A percentile compares a stretch with the other conserved stretches of the same genome.
These are phyloP conservation scores for Termitomyces eurrhizus DNA, from an alignment of 768 basidiomycete species.

Conservation along the genomic window DNA sequence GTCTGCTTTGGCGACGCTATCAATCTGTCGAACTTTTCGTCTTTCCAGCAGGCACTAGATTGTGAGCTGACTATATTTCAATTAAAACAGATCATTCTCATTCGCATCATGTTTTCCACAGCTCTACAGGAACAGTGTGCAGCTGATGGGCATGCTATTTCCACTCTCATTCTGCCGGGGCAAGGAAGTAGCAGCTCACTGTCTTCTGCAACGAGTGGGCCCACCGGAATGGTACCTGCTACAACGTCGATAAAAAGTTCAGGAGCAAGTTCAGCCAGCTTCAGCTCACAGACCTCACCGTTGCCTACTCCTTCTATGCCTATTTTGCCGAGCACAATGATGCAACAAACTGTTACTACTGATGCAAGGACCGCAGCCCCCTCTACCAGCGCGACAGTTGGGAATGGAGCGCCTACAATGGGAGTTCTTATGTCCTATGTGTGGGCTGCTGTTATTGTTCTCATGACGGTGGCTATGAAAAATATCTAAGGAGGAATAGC, in stretches of 20 bases:
- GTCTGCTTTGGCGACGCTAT: slow-evolving; percentile 28
- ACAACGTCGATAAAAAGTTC: neutral
- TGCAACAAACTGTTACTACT: neutral
- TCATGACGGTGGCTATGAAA: neutral
- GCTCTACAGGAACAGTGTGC: neutral
- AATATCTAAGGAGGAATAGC: too few species aligned
- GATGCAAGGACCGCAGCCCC: neutral
- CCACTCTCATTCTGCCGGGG: neutral
- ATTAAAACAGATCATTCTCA: neutral
- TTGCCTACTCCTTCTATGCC: neutral
- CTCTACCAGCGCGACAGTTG: neutral
- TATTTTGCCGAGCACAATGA: neutral
- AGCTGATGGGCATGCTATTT: neutral
- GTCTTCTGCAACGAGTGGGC: neutral
- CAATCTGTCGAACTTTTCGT: slow-evolving; percentile 26
- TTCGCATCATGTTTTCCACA: neutral
- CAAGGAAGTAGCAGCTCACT: neutral
- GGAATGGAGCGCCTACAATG: neutral
- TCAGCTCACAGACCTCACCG: neutral
- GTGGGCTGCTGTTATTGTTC: neutral
- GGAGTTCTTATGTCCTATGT: neutral
- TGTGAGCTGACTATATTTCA: slow-evolving; percentile 8
- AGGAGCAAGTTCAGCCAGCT: neutral
- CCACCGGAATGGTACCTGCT: neutral
- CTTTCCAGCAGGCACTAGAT: slow-evolving; percentile 6